Evolutionary conservation across 495 filamentous ascomycete genomes (phyloP).

Genomic region (Lasiosphaeriaceae sp.): DNA sequence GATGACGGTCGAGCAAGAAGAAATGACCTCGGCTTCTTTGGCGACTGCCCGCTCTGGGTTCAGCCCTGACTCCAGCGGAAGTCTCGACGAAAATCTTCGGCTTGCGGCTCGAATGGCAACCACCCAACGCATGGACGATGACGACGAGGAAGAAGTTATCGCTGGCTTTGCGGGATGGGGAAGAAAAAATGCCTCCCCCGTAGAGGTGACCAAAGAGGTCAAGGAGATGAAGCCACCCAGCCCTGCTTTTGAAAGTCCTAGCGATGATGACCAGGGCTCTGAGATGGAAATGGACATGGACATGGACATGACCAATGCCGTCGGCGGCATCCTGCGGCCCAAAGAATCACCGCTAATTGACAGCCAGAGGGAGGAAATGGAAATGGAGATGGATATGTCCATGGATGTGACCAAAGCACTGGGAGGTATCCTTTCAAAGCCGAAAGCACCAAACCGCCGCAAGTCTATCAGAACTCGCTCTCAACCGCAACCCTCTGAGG

Average conservation of each 20-base stretch:
- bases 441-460: conserved; percentile 23
- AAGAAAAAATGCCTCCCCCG: conserved; percentile 27
- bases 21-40: conserved; percentile 64
- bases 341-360: conserved; percentile 21
- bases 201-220: conserved; percentile 3
- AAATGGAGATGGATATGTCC: conserved; percentile 79
- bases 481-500: conserved; percentile 11
- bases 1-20: conserved; percentile 67
- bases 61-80: conserved; percentile 60
- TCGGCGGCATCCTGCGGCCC: conserved; percentile 53
- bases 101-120: conserved; percentile 71
- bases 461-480: conserved; percentile 18
- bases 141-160: conserved; percentile 77
- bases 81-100: conserved; percentile 71
- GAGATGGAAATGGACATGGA: conserved; percentile 41
- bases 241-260: conserved; percentile 11
- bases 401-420: conserved; percentile 84
- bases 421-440: conserved; percentile 70
- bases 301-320: conserved; percentile 54
- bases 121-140: conserved; percentile 66
- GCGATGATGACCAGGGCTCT: conserved; percentile 23
- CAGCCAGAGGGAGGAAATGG: conserved; percentile 60
- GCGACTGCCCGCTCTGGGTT: conserved; percentile 54
- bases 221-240: conserved; percentile 1
- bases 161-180: conserved; percentile 53